Base-by-base conservation (phyloP, 2,329 filamentous ascomycete genomes). In the Epichloe baconii region DNA sequence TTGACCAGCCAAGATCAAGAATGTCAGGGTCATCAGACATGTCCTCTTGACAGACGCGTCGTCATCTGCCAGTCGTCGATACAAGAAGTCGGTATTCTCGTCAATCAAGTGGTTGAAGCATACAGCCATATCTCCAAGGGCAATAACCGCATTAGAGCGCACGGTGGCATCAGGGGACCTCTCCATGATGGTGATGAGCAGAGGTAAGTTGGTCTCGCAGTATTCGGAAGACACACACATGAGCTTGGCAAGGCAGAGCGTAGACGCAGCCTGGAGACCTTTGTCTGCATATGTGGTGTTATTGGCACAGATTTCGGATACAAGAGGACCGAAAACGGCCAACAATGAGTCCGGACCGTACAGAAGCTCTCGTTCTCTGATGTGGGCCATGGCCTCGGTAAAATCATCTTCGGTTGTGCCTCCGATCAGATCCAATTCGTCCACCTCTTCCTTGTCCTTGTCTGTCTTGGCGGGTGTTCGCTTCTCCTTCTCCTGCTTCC, bases 31-130 rank as follows among this genome's bases (percentile, higher is more conserved):
- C 93, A 97, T 98, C 21, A 98, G 77, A 68, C 93, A 98, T 0
- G 94, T 98, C 11, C 93, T 83, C 75, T 97, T 98, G 55, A 98
- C 93, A 3, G 86, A 91, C 21, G 82, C 80, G 59, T 96, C 90
- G 15, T 79, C 74, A 62, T 98, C 94, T 15, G 93, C 94, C 7
- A 98, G 78, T 17, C 94, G 83, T 19, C 93, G 84, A 69, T 98
- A 98, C 42, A 98, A 70, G 73, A 97, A 98, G 65, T 98, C 93
- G 0, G 93, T 98, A 68, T 98, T 97, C 70, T 98, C 94, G 63
- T 98, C 94, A 59, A 98, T 96, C 47, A 98, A 79, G 63, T 98
- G 93, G 64, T 98, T 98, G 77, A 98, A 98, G 77, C 90, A 96
- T 21, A 98, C 93, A 0, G 94, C 94, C 93, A 98, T 98, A 64